Percentiles rank a stretch among this genome's conserved stretches.
Evolutionary conservation across 1,284 basidiomycete species (phyloP).

Genomic region (Heterobasidion irregulare): DNA sequence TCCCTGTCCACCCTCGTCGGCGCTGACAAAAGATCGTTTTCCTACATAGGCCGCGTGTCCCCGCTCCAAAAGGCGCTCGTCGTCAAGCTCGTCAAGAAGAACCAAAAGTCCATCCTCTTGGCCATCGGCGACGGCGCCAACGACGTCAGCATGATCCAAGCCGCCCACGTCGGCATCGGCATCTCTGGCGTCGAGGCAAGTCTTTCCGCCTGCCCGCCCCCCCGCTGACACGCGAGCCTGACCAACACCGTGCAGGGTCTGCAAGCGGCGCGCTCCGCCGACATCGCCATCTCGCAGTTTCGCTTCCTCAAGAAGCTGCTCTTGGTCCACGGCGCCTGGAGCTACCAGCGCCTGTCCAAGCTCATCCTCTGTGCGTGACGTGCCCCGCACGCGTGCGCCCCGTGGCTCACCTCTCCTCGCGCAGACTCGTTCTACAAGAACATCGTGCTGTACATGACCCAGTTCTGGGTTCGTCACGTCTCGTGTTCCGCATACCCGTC

Average conservation of each 20-base stretch:
- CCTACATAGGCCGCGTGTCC: conserved; percentile 94
- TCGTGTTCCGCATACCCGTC: not conserved
- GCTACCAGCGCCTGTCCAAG: conserved; percentile 91
- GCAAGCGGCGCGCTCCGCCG: conserved; percentile 94
- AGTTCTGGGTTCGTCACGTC: conserved; percentile 75
- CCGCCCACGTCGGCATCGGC: conserved; percentile 95
- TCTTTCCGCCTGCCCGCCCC: conserved; percentile 20
- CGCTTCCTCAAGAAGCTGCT: conserved; percentile 93
- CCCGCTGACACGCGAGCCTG: too few relatives aligned
- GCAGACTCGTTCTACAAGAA: conserved; percentile 95
- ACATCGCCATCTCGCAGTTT: conserved; percentile 98
- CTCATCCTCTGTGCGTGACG: conserved; percentile 78
- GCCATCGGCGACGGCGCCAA: conserved; percentile 98
- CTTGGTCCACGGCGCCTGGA: conserved; percentile 99
- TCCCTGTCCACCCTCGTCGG: conserved; percentile 1
- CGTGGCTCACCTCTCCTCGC: not conserved
- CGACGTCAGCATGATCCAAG: conserved; percentile 96
- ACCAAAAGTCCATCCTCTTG: conserved; percentile 86
- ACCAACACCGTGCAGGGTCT: conserved; percentile 53
- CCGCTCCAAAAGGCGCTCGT: conserved; percentile 97
- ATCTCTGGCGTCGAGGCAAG: conserved; percentile 90
- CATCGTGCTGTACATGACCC: conserved; percentile 95
- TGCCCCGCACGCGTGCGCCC: not conserved
- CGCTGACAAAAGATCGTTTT: not conserved
- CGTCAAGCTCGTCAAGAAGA: conserved; percentile 98